phyloP scores from a whole-genome alignment of 768 basidiomycete species.

The Kwoniella europaea region DNA sequence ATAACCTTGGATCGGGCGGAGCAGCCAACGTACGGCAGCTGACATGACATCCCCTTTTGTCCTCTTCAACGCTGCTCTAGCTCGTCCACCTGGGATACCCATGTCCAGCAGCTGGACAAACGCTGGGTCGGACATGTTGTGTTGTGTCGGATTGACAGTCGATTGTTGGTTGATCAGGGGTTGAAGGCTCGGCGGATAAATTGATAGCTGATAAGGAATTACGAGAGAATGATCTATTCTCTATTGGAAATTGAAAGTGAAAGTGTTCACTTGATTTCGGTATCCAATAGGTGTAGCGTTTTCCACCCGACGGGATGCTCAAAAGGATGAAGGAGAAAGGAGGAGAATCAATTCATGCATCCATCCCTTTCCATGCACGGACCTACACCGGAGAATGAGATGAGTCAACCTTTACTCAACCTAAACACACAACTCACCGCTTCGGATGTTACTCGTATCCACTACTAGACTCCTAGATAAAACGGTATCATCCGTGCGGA shows the following conservation, averaged over 20 bases:
- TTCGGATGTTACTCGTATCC: not conserved
- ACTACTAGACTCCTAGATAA: not conserved
- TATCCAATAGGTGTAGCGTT: no score
- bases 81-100: slow-evolving; percentile 83
- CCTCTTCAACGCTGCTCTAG: slow-evolving; percentile 77
- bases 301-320: not conserved
- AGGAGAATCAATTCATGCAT: not conserved
- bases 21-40: slow-evolving; percentile 68
- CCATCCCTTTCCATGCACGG: not conserved
- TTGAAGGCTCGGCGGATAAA: not conserved
- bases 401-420: not conserved
- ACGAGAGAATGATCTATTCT: not conserved
- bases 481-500: not conserved
- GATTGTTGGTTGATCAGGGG: not conserved
- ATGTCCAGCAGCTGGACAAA: slow-evolving; percentile 45
- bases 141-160: not conserved
- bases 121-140: slow-evolving; percentile 32
- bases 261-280: not conserved
- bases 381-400: not conserved
- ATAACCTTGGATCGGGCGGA: not conserved
- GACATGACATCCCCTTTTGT: slow-evolving; percentile 84
- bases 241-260: not conserved
- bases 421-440: not conserved
- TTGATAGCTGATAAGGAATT: not conserved
- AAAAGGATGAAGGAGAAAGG: not conserved